These are phyloP conservation scores for Lepidium aucheri DNA, from an alignment of 345 rosid species.

Conservation along the genomic window DNA sequence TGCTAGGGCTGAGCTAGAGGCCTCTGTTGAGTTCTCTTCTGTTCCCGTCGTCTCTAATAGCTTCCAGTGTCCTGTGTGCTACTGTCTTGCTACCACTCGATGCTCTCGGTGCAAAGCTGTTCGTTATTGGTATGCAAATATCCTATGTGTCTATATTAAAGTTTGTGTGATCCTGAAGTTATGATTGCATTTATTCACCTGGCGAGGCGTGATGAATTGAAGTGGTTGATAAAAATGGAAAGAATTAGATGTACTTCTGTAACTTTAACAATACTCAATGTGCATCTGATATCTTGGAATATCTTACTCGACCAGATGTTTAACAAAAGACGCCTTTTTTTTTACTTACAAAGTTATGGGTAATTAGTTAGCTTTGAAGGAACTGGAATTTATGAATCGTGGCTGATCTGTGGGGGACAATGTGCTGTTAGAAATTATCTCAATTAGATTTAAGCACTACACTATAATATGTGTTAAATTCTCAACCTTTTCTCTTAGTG, in stretches of 20 bases:
- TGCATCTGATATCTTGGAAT: conserved; percentile 10
- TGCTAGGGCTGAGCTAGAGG: conserved; percentile 80
- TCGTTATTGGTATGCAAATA: conserved; percentile 67
- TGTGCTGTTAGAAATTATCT: conserved; percentile 1
- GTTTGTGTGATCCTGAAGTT: neutral
- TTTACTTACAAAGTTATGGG: neutral
- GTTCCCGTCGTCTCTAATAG: conserved; percentile 26
- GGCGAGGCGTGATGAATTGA: neutral
- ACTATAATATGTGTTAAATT: neutral
- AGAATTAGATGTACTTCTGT: neutral
- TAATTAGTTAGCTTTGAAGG: neutral
- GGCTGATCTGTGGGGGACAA: neutral
- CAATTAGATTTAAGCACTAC: neutral
- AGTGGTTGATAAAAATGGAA: neutral
- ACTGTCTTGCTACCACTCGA: conserved; percentile 60
- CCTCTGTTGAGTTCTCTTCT: conserved; percentile 35
- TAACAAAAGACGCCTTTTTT: neutral
- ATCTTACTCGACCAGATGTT: neutral
- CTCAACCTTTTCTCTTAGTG: neutral
- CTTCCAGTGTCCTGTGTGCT: conserved; percentile 75
- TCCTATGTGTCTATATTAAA: neutral
- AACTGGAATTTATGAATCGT: neutral
- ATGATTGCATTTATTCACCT: neutral
- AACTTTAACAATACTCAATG: conserved; percentile 1
- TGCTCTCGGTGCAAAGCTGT: conserved; percentile 84